Evolutionary conservation across 1,139 yeast species (phyloP), one percentile per base, ranked within the genome.

Genomic region (Nadsonia starkeyi-henricii): DNA sequence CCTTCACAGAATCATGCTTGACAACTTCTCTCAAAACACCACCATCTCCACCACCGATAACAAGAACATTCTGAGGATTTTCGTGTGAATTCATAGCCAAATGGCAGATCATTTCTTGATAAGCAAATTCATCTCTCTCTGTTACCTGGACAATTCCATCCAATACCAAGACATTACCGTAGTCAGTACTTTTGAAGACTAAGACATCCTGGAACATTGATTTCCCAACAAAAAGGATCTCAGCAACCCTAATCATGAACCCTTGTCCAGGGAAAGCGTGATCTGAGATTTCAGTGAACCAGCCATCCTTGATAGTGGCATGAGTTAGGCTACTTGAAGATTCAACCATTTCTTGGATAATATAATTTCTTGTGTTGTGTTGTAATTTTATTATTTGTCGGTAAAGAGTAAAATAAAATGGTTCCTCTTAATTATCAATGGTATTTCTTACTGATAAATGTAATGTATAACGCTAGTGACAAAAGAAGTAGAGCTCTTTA

Each of bases 31-130:
- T 77, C 62, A 88, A 74, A 51, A 88, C 96, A 65, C 96, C 96
- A 59, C 96, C 96, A 62, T 88, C 96, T 59, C 96, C 96, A 56
- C 96, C 96, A 51, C 96, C 96, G 63, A 88, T 81, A 51, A 88
- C 95, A 54, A 88, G 72, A 33, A 91, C 96, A 62, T 75, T 79
- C 72, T 83, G 84, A 48, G 96, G 96, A 69, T 81, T 76, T 52
- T 94, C 88, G 70, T 88, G 96, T 44, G 93, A 78, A 76, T 83
- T 84, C 68, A 88, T 62, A 15, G 95, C 94, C 61, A 88, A 72
- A 68, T 88, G 96, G 43, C 95, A 71, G 65, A 88, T 88, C 95
- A 88, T 85, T 67, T 88, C 96, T 71, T 88, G 96, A 72, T 85
- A 85, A 48, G 95, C 78, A 66, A 85, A 88, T 69, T 88, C 96